Base-by-base conservation (phyloP, 108 stramenopile species). In the Epithemia pelagica region DNA sequence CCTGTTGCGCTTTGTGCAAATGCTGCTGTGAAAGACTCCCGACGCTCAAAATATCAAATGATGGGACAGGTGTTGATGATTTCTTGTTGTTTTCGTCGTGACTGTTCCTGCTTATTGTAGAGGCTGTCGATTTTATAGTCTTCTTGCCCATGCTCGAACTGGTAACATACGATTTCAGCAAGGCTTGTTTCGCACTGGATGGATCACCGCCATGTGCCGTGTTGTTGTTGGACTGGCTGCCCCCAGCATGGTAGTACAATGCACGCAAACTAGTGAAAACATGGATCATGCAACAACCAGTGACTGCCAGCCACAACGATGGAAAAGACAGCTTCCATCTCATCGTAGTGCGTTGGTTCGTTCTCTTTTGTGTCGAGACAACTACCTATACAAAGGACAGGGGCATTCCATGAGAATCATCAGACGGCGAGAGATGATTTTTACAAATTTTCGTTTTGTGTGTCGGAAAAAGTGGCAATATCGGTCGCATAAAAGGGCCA, bases 21-120 rank as follows among this genome's bases (percentile, higher is more conserved):
- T 64, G 1, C 32, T 31, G 55, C 24, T 54, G 30, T 20, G 28
- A 18, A 0, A 27, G 28, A 21, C 67, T 68, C n/a, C 68, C 68
- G 29, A 74, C 58, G 27, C 51, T 64, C 23, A 74, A 2, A 22
- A 74, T 69, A 25, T 74, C 73, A 27, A 73, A 26, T 5, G 15
- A 5, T 10, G 15, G 5, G 5, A 46, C 15, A 15, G 37, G 15
- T 46, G 5, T 5, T 5, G 37, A 46, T 46, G 37, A 46, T 46
- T 46, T 46, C 37, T 46, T 15, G 37, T 46, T 15, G 37, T 46
- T 15, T 5, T 46, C 37, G 37, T 46, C 15, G 37, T 46, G 5
- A 46, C 37, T 46, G 37, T 46, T n/a, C n/a, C n/a, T n/a, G n/a
- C n/a, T n/a, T n/a, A n/a, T n/a, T n/a, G n/a, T n/a, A n/a, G n/a